These are phyloP conservation scores for Grammothele lineata DNA, from an alignment of 768 basidiomycete species.

Conservation along the genomic window DNA sequence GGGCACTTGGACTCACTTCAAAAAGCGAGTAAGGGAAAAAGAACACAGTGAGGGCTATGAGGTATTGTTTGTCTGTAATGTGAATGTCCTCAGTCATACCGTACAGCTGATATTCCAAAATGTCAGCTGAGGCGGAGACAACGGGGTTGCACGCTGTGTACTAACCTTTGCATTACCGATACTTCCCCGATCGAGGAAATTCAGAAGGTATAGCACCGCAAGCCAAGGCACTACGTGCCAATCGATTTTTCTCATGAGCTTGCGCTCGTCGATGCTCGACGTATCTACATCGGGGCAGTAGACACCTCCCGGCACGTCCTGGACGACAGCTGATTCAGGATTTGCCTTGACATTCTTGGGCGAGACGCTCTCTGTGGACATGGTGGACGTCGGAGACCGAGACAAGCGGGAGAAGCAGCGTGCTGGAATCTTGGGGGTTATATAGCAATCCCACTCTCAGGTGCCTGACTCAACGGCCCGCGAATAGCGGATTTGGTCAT, in stretches of 20 bases:
- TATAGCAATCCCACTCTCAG: too few species aligned
- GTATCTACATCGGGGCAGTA: slow-evolving; percentile 52
- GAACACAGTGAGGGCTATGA: slow-evolving; percentile 68
- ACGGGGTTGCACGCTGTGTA: not conserved
- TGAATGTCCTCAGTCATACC: slow-evolving; percentile 51
- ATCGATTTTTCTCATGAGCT: slow-evolving; percentile 57
- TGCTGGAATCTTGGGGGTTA: too few species aligned
- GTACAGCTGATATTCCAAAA: slow-evolving; percentile 43
- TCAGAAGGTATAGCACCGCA: slow-evolving; percentile 67
- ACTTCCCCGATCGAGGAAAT: slow-evolving; percentile 58
- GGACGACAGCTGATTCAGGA: slow-evolving; percentile 8
- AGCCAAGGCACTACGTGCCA: slow-evolving; percentile 72
- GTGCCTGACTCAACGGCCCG: too few species aligned
- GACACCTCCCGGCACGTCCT: slow-evolving; percentile 21
- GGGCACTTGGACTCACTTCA: slow-evolving; percentile 43
- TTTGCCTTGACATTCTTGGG: slow-evolving; percentile 8
- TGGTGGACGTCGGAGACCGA: not conserved
- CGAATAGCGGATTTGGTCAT: too few species aligned
- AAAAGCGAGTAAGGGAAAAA: slow-evolving; percentile 72
- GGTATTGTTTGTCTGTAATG: slow-evolving; percentile 61
- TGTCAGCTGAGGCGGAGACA: too few species aligned
- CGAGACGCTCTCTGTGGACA: slow-evolving; percentile 9
- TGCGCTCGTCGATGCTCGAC: slow-evolving; percentile 49
- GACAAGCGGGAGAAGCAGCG: too few species aligned
- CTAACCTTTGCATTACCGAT: slow-evolving; percentile 72